A percentile compares a stretch with the other conserved stretches of the same genome.
Conservation (phyloP, 2,329 filamentous ascomycete species). For the Aspergillus tamarii region DNA sequence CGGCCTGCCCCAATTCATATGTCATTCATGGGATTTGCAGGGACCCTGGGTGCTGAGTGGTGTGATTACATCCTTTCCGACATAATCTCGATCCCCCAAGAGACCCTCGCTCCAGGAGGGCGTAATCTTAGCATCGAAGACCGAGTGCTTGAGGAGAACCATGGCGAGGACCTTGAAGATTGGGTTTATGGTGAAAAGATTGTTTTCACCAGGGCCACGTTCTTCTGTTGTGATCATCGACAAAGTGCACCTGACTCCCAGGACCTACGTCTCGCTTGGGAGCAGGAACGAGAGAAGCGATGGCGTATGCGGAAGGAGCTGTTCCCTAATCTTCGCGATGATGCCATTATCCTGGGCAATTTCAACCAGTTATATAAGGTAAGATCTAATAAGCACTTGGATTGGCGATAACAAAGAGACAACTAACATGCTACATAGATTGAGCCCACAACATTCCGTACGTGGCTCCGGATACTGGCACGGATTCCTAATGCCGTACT, state of each 20-base stretch:
- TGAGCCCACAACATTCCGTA: conserved; percentile 93
- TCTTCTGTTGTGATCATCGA: conserved; percentile 97
- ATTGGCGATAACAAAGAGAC: neutral
- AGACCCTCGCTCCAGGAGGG: conserved; percentile 78
- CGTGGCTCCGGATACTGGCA: conserved; percentile 89
- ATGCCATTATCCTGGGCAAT: conserved; percentile 90
- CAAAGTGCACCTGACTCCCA: conserved; percentile 79
- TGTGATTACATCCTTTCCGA: conserved; percentile 97
- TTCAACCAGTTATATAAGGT: conserved; percentile 99
- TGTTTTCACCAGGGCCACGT: conserved; percentile 90
- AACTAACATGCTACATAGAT: conserved; percentile 62
- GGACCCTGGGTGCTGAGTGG: conserved; percentile 95
- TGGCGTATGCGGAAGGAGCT: conserved; percentile 94
- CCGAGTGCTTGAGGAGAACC: conserved; percentile 63
- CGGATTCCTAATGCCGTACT: conserved; percentile 84
- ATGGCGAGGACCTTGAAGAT: conserved; percentile 68
- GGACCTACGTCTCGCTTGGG: conserved; percentile 73
- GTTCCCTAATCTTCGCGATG: conserved; percentile 80
- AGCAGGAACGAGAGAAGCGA: conserved; percentile 76
- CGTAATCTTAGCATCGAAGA: conserved; percentile 76
- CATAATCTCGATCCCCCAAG: conserved; percentile 77
- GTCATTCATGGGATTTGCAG: conserved; percentile 99
- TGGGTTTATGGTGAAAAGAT: conserved; percentile 99
- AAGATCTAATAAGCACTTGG: conserved; percentile 22
- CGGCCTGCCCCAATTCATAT: conserved; percentile 95